Base-by-base conservation (phyloP, 73 alveolate species). In the Paramecium primaurelia region DNA sequence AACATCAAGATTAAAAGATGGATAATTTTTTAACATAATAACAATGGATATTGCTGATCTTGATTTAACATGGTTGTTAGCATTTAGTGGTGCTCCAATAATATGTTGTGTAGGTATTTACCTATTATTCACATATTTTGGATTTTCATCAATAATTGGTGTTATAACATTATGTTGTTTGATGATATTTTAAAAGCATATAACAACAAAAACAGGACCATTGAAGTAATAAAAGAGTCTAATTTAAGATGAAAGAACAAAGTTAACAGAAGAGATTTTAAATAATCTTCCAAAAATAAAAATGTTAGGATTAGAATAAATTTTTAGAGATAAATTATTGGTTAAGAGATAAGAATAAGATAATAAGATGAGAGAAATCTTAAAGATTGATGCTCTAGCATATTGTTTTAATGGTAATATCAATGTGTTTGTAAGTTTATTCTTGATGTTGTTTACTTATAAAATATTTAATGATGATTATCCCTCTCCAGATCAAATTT, bases 31-130 rank as follows among this genome's bases (percentile, higher is more conserved):
- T 42, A 80, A 80, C 25, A 80, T 80, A 40, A 80, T 80, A 11
- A 44, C 91, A 5, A 80, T 80, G 91, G 91, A 80, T 49, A 25
- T 80, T 12, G 34, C 47, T 80, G 91, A 80, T 80, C 16, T 80
- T 18, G 91, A 80, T 47, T 80, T 80, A 26, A 80, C 91, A 1
- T 80, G 91, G 91, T 26, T 80, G 12, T 0, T 80, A n/a, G 91
- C 91, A 34, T 80, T 80, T 49, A 80, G 64, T 22, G 91, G 91
- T 25, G 75, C 77, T 8, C 91, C 91, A 44, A 47, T 80, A 22
- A 80, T 80, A 18, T 80, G 8, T 28, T 20, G 32, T 80, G 32
- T 80, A 1, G 91, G 91, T 45, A 14, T 80, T 3, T 45, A 42
- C 26, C n/a, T 80, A 20, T 36, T 80, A 42, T 42, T 45, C 49